These are phyloP conservation scores for Phalaenopsis aphrodite DNA, from an alignment of 106 monocot species.

Conservation along the genomic window DNA sequence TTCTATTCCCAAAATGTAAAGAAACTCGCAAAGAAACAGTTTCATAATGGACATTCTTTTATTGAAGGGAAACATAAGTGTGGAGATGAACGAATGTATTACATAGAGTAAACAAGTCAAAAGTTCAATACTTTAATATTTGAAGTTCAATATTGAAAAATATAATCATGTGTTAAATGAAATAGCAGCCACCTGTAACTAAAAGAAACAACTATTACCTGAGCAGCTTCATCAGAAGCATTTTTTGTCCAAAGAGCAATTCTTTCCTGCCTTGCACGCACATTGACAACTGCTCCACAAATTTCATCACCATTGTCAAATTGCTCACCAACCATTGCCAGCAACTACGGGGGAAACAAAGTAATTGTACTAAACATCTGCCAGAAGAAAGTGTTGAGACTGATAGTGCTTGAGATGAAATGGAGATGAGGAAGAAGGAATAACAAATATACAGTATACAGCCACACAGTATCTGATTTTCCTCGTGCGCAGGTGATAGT, in stretches of 20 bases:
- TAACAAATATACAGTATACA: constrained; percentile 55
- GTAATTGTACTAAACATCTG: too few relatives aligned
- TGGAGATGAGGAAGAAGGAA: too few relatives aligned
- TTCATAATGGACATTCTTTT: too few relatives aligned
- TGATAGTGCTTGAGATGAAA: background rate
- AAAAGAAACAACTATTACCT: constrained; percentile 34
- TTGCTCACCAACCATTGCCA: constrained; percentile 94
- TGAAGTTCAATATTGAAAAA: too few relatives aligned
- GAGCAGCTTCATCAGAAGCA: constrained; percentile 74
- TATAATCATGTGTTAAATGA: too few relatives aligned
- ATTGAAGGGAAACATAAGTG: too few relatives aligned
- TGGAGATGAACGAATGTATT: too few relatives aligned
- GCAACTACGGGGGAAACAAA: constrained; percentile 28
- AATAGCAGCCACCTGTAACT: background rate
- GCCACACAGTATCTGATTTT: constrained; percentile 74
- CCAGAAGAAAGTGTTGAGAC: background rate
- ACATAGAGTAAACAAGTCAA: background rate
- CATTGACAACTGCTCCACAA: constrained; percentile 88
- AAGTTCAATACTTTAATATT: background rate
- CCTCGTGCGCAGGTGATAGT: constrained; percentile 56
- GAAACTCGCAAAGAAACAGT: too few relatives aligned
- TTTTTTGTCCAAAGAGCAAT: constrained; percentile 91
- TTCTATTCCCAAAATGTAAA: too few relatives aligned
- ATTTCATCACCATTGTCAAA: constrained; percentile 92
- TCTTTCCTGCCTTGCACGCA: constrained; percentile 67